Evolutionary conservation across 2,329 filamentous ascomycete species (phyloP).

Genomic region (Diaporthe sp.): DNA sequence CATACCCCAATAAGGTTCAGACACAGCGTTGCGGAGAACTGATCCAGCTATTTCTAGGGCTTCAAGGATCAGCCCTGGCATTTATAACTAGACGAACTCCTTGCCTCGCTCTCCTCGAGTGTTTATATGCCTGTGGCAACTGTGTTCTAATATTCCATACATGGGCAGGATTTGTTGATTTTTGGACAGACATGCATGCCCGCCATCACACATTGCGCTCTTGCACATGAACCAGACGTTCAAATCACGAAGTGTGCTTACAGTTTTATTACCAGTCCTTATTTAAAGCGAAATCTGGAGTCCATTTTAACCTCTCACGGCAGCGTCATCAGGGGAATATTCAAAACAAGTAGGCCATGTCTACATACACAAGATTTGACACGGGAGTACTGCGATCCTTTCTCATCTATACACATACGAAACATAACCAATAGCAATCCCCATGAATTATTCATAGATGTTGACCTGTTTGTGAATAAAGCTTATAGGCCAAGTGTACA

Average conservation of each 20-base stretch:
- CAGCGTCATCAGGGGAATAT: not conserved
- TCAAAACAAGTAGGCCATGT: not conserved
- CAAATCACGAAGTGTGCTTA: too few species aligned
- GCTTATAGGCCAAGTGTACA: accelerated
- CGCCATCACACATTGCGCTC: too few species aligned
- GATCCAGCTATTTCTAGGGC: too few species aligned
- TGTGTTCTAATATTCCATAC: not conserved
- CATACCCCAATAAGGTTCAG: too few species aligned
- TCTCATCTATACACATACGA: not conserved
- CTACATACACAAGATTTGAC: not conserved
- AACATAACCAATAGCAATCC: too few species aligned
- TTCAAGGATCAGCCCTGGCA: too few species aligned
- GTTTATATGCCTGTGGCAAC: not conserved
- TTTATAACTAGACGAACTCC: too few species aligned
- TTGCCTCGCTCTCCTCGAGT: not conserved
- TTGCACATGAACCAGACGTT: not conserved
- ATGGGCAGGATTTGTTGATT: not conserved
- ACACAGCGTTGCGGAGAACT: too few species aligned
- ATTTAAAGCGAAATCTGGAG: accelerated
- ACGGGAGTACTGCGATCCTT: not conserved
- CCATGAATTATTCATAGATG: not conserved
- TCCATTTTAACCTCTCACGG: not conserved
- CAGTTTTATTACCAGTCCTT: too few species aligned
- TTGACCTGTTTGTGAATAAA: not conserved
- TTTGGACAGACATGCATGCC: not conserved